phyloP scores from a whole-genome alignment of 495 filamentous ascomycete species.

The Talaromyces wortmannii region DNA sequence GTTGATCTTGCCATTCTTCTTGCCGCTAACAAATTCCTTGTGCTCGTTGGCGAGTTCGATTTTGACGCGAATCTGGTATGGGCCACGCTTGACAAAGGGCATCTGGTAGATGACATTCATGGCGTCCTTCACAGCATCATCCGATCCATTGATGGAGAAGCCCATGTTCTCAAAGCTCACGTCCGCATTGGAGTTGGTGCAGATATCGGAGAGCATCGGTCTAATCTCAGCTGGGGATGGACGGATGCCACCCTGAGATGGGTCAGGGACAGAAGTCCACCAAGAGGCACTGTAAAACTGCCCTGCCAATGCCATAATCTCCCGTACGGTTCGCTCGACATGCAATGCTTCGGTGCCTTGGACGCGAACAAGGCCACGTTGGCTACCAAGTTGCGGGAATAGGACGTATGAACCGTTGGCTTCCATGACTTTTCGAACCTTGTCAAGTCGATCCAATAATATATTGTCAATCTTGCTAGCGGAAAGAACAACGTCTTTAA shows the following conservation, averaged over 20 bases:
- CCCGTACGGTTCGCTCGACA: slow-evolving; percentile 86
- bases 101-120: slow-evolving; percentile 90
- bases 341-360: slow-evolving; percentile 89
- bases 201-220: slow-evolving; percentile 90
- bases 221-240: slow-evolving; percentile 70
- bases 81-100: slow-evolving; percentile 76
- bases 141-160: slow-evolving; percentile 90
- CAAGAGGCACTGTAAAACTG: slow-evolving; percentile 98
- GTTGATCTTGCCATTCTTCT: slow-evolving; percentile 99
- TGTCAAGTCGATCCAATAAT: slow-evolving; percentile 83
- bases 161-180: slow-evolving; percentile 88
- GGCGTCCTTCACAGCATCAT: slow-evolving; percentile 90
- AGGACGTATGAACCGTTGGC: slow-evolving; percentile 90
- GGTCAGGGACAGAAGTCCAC: slow-evolving; percentile 80
- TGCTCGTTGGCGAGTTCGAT: slow-evolving; percentile 98
- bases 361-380: slow-evolving; percentile 72
- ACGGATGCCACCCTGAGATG: slow-evolving; percentile 48
- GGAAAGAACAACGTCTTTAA: slow-evolving; percentile 84
- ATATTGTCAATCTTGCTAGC: slow-evolving; percentile 91
- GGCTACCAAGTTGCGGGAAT: slow-evolving; percentile 77
- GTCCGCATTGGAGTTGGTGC: slow-evolving; percentile 90
- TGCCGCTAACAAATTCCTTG: slow-evolving; percentile 98
- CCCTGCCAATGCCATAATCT: slow-evolving; percentile 92
- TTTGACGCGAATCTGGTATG: slow-evolving; percentile 92
- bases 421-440: slow-evolving; percentile 96